Evolutionary conservation across 2,329 filamentous ascomycete genomes (phyloP).

Genomic region (Neonectria neomacrospora): DNA sequence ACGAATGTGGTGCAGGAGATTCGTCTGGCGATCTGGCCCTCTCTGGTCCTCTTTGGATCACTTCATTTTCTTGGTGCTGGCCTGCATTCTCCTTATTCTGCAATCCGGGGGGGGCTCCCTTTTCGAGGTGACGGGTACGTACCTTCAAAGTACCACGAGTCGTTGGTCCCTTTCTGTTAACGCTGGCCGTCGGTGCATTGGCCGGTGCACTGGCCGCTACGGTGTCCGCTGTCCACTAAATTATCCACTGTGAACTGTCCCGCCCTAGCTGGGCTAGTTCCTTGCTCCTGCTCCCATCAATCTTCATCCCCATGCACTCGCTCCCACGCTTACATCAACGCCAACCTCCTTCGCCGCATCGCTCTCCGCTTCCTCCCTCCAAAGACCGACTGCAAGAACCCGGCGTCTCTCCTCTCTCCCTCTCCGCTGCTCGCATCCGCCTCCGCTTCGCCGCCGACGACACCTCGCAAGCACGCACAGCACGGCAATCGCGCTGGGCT

Average conservation of each 20-base stretch:
- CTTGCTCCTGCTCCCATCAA: conserved; percentile 35
- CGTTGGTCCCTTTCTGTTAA: background rate
- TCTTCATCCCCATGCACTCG: conserved; percentile 2
- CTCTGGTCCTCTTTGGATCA: background rate
- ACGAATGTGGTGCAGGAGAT: background rate
- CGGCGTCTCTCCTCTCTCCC: conserved; percentile 4
- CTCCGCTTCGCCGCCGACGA: conserved; percentile 5
- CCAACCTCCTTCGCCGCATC: conserved; percentile 35
- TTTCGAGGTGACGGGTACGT: conserved; percentile 18
- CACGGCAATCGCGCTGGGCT: conserved; percentile 25
- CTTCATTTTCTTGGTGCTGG: background rate
- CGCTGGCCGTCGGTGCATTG: background rate
- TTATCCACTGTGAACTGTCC: background rate
- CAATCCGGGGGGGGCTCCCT: background rate
- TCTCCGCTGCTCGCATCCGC: background rate
- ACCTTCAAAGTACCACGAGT: background rate
- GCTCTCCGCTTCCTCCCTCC: conserved; percentile 15
- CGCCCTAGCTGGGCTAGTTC: conserved; percentile 4
- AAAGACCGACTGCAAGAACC: conserved; percentile 8
- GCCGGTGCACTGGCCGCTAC: background rate
- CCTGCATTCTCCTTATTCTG: background rate
- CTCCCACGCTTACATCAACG: conserved; percentile 33
- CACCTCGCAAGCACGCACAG: conserved; percentile 17
- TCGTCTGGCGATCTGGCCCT: background rate
- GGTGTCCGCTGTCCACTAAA: background rate